Conservation (phyloP, 768 basidiomycete genomes). For the Lactarius hengduanensis region DNA sequence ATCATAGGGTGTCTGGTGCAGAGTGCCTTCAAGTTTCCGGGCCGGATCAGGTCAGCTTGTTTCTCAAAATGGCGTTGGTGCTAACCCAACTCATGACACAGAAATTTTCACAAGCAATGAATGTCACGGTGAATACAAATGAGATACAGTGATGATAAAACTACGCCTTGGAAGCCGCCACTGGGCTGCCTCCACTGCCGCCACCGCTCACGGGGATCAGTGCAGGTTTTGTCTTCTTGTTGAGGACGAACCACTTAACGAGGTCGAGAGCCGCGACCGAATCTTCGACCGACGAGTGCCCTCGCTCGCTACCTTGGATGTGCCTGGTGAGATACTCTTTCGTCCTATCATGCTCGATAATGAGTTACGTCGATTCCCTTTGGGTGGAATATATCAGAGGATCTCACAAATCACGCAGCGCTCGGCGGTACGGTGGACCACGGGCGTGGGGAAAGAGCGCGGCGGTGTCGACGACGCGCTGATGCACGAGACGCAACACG, state of each 20-base stretch:
- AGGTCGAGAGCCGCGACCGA: conserved; percentile 86
- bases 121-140: not conserved
- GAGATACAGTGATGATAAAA: not conserved
- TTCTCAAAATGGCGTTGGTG: not conserved
- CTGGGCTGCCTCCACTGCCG: not conserved
- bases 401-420: conserved; percentile 76
- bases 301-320: conserved; percentile 80
- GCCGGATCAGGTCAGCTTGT: not conserved
- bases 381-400: conserved; percentile 13
- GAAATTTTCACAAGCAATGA: not conserved
- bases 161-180: conserved; percentile 2
- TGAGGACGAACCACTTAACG: conserved; percentile 76
- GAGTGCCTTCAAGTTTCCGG: not conserved
- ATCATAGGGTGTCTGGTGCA: conserved; percentile 50
- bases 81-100: not conserved
- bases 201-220: not conserved
- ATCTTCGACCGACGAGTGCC: conserved; percentile 92
- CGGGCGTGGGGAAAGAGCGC: conserved; percentile 82
- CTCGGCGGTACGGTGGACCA: conserved; percentile 73
- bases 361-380: not conserved
- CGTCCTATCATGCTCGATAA: conserved; percentile 46
- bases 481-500: conserved; percentile 85
- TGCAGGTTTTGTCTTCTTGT: conserved; percentile 46
- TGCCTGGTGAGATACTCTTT: conserved; percentile 76
- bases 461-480: conserved; percentile 82